Conservation (phyloP, 1,284 basidiomycete species). For the Fomitopsis pinicola region DNA sequence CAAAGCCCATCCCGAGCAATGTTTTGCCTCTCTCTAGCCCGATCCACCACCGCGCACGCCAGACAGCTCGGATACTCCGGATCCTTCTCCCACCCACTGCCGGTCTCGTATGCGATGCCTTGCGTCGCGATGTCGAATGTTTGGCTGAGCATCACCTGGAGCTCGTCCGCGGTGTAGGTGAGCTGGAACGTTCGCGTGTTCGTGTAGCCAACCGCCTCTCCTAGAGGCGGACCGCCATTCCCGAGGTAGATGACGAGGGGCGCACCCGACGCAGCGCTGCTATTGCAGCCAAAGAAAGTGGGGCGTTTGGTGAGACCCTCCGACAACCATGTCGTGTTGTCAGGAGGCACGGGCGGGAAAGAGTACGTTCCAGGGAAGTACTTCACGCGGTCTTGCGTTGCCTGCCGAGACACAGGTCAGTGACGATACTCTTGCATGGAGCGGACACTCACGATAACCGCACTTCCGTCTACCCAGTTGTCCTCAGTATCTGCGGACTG, state of each 20-base stretch:
- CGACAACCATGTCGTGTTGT: slow-evolving; percentile 25
- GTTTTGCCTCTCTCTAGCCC: slow-evolving; percentile 27
- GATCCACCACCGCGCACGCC: slow-evolving; percentile 41
- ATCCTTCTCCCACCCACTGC: slow-evolving; percentile 21
- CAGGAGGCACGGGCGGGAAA: slow-evolving; percentile 37
- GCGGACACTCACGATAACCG: slow-evolving; percentile 34
- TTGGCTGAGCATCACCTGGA: slow-evolving; percentile 39
- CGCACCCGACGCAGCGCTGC: slow-evolving; percentile 12
- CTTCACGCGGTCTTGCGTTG: slow-evolving; percentile 34
- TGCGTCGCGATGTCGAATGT: slow-evolving; percentile 36
- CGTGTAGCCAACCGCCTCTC: slow-evolving; percentile 31
- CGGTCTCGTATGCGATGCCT: slow-evolving; percentile 29
- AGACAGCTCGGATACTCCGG: slow-evolving; percentile 38
- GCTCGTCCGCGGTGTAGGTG: slow-evolving; percentile 25
- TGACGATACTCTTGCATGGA: too few species aligned
- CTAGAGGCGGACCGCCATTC: slow-evolving; percentile 41
- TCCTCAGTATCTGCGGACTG: slow-evolving; percentile 28
- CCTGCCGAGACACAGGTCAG: slow-evolving; percentile 18
- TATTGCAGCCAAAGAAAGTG: slow-evolving; percentile 42
- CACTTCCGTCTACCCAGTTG: slow-evolving; percentile 35
- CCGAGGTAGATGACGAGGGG: slow-evolving; percentile 28
- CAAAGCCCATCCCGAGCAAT: slow-evolving; percentile 33
- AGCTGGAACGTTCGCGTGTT: slow-evolving; percentile 36
- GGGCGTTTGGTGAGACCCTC: slow-evolving; percentile 33
- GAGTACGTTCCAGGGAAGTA: slow-evolving; percentile 34